A percentile compares a stretch with the other conserved stretches of the same genome.
Evolutionary conservation across 23 red algal genomes (phyloP).

Genomic region (Gracilariopsis chorda): DNA sequence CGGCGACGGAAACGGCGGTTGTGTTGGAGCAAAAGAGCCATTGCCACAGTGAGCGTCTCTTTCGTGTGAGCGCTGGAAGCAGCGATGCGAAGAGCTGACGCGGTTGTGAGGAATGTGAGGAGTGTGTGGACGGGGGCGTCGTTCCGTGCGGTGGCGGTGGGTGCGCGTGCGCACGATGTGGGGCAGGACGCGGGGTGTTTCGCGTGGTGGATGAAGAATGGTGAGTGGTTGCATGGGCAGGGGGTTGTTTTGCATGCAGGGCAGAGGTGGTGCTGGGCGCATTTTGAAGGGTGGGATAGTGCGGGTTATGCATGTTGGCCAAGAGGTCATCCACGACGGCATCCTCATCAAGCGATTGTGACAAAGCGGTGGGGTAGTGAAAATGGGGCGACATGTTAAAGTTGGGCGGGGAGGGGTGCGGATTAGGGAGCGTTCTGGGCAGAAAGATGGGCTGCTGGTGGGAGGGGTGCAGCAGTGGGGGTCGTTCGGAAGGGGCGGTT

Average conservation of each 20-base stretch:
- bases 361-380: conserved; percentile 21
- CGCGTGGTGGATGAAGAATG: background rate
- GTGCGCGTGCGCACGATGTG: background rate
- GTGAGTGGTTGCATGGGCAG: background rate
- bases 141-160: too few species aligned
- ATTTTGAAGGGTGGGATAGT: background rate
- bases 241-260: background rate
- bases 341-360: conserved; percentile 40
- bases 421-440: background rate
- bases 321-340: conserved; percentile 51
- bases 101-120: background rate
- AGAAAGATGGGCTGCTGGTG: conserved; percentile 22
- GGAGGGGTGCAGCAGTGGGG: conserved; percentile 20
- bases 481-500: conserved; percentile 32
- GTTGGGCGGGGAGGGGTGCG: conserved; percentile 10
- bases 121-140: background rate
- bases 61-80: conserved; percentile 21
- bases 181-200: background rate
- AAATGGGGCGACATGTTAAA: background rate
- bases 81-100: background rate
- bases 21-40: conserved; percentile 51
- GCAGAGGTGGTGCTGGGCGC: background rate
- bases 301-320: background rate
- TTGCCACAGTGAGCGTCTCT: conserved; percentile 45
- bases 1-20: background rate